Evolutionary conservation across 805 yeast genomes (phyloP).

Genomic region (Saccharomycopsis fibuligera): DNA sequence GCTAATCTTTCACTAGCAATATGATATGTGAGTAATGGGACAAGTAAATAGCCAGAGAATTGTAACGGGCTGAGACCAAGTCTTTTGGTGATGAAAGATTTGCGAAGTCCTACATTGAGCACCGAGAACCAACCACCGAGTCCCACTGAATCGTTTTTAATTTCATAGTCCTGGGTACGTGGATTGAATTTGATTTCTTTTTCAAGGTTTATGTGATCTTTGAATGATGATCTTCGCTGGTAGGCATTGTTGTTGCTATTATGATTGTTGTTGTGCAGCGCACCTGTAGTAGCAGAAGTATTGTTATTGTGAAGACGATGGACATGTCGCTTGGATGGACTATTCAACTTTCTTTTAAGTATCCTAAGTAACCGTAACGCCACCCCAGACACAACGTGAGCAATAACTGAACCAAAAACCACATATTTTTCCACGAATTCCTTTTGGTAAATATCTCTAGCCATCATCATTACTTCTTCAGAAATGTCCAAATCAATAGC

Average conservation of each 20-base stretch:
- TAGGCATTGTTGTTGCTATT: slow-evolving; percentile 21
- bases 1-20: slow-evolving; percentile 38
- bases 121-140: slow-evolving; percentile 56
- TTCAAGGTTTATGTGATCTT: slow-evolving; percentile 20
- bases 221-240: slow-evolving; percentile 21
- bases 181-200: slow-evolving; percentile 5
- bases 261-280: background rate
- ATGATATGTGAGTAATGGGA: slow-evolving; percentile 43
- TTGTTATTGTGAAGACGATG: no score
- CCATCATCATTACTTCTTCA: slow-evolving; percentile 52
- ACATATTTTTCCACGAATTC: slow-evolving; percentile 42
- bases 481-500: slow-evolving; percentile 35
- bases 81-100: slow-evolving; percentile 36
- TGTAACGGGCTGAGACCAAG: slow-evolving; percentile 52
- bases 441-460: slow-evolving; percentile 55
- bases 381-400: slow-evolving; percentile 53
- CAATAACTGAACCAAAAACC: slow-evolving; percentile 39
- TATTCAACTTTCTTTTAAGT: slow-evolving; percentile 23
- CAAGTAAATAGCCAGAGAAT: slow-evolving; percentile 51
- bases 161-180: slow-evolving; percentile 18
- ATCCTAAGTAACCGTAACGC: slow-evolving; percentile 35
- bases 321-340: slow-evolving; percentile 23
- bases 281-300: no score
- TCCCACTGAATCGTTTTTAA: slow-evolving; percentile 43
- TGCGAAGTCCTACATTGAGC: slow-evolving; percentile 48